Conservation (phyloP, 495 filamentous ascomycete species). For the Penicillium chermesinum region DNA sequence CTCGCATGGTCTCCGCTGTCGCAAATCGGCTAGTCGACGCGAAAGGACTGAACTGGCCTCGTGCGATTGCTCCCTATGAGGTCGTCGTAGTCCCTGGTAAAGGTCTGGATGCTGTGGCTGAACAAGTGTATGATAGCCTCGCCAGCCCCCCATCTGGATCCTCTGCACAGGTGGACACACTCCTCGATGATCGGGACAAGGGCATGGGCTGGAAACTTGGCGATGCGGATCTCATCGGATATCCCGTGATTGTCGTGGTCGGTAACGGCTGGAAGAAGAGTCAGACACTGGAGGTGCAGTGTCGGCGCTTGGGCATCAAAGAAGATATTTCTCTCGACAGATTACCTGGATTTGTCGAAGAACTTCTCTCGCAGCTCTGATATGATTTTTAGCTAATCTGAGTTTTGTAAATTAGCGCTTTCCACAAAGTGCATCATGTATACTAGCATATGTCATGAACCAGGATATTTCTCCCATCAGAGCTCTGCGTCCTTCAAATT, state of each 20-base stretch:
- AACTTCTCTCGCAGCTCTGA: constrained; percentile 41
- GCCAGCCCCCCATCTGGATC: too few relatives aligned
- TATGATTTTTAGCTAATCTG: too few relatives aligned
- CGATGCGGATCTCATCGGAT: constrained; percentile 86
- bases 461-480: too few relatives aligned
- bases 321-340: constrained; percentile 42
- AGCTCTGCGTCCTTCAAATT: too few relatives aligned
- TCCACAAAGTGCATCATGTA: too few relatives aligned
- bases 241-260: constrained; percentile 73
- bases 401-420: too few relatives aligned
- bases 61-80: constrained; percentile 80
- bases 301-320: constrained; percentile 52
- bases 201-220: constrained; percentile 75
- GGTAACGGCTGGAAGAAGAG: constrained; percentile 68
- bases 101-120: constrained; percentile 42
- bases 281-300: constrained; percentile 69
- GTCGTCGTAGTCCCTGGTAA: constrained; percentile 60
- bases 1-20: constrained; percentile 81
- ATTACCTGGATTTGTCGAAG: constrained; percentile 33
- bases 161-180: constrained; percentile 44
- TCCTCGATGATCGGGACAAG: constrained; percentile 73
- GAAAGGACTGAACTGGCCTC: constrained; percentile 83
- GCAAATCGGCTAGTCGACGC: constrained; percentile 67
- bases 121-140: constrained; percentile 59
- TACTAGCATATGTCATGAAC: too few relatives aligned